Evolutionary conservation across 2,329 filamentous ascomycete genomes (phyloP), one percentile per base, ranked within the genome.

Genomic region (Daldinia eschscholtzii): DNA sequence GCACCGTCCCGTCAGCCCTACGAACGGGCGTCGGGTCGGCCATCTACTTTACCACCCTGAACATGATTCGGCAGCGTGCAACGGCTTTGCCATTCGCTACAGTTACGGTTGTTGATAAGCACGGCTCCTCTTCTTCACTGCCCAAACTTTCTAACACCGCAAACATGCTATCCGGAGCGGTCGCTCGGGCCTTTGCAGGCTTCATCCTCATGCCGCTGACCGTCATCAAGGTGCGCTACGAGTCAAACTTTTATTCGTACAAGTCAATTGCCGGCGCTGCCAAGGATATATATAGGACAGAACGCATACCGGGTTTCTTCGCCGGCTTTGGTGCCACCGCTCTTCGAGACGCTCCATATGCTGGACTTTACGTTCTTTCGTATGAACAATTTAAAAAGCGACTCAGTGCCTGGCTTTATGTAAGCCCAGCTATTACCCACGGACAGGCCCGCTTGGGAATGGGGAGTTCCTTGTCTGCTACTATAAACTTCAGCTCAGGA

Each of bases 171-270:
- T 94, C 95, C 0, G 96, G 96, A 9, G 94, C 94, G 6, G 85
- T 90, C 18, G 94, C 96, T 26, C 88, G 96, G 60, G 94, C 93
- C 1, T 90, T 92, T 59, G 95, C 95, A 0, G 96, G 96, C 41
- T 92, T 98, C 76, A 83, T 97, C 52, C 89, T 98, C 81, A 98
- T 98, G 93, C 96, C 96, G 1, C 88, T 98, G 68, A 99, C 96
- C 1, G 91, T 99, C 50, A 91, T 99, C 76, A 99, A 99, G 79
- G 96, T 98, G 48, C 92, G 96, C 50, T 98, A 97, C 78, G 96
- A 99, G 80, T 95, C 92, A 28, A 94, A 87, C 69, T 83, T 95
- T 48, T 99, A 98, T 82, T 83, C 88, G 2, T 98, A 98, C 82
- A 86, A 87, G 26, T 95, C 93, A 1, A 84, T 98, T 26, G 81